These are phyloP conservation scores for Albophoma yamanashiensis DNA, from an alignment of 2,329 filamentous ascomycete species.

Conservation along the genomic window DNA sequence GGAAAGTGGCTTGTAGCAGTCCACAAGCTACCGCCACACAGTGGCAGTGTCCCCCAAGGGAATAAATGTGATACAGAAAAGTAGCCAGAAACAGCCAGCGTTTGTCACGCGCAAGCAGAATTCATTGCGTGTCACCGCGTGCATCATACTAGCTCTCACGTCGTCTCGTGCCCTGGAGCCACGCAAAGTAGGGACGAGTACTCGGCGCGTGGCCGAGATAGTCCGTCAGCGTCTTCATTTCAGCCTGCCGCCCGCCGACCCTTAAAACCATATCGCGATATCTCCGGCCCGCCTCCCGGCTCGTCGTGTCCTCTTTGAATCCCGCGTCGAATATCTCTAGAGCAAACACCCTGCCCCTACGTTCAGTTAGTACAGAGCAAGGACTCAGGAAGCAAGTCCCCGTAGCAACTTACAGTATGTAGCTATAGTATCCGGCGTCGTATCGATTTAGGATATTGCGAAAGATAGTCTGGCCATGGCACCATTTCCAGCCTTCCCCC, in stretches of 20 bases:
- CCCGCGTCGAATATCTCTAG: not conserved
- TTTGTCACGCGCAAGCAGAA: no score
- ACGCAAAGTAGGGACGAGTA: not conserved
- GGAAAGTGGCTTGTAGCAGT: no score
- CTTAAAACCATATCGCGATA: not conserved
- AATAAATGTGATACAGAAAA: no score
- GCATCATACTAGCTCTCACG: no score
- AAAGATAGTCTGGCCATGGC: not conserved
- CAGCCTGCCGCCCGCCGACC: not conserved
- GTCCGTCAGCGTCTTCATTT: not conserved
- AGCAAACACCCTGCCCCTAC: not conserved
- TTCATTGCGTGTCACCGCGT: no score
- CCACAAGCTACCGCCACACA: no score
- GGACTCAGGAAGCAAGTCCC: not conserved
- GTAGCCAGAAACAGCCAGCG: no score
- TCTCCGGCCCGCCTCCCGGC: not conserved
- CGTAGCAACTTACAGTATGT: not conserved
- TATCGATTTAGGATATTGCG: not conserved
- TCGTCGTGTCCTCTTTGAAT: not conserved
- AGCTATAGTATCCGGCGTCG: not conserved
- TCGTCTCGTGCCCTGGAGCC: not conserved
- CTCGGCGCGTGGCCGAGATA: not conserved
- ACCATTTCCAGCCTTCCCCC: not conserved
- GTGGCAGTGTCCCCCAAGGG: no score
- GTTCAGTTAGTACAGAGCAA: not conserved